Base-by-base conservation (phyloP, 2,329 filamentous ascomycete species). In the Elsinoe australis region DNA sequence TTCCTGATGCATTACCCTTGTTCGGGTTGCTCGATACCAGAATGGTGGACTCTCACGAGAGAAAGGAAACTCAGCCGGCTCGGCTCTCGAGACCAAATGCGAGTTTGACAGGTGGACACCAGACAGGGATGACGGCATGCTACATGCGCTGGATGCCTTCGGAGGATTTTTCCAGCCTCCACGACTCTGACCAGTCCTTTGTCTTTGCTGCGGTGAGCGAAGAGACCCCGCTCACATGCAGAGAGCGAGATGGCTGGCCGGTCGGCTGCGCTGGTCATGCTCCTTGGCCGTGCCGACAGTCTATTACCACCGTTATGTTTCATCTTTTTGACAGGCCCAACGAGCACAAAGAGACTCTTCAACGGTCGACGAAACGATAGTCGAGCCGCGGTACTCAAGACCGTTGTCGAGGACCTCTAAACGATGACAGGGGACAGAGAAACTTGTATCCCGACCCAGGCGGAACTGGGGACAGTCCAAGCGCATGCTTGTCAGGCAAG, bases 381-480 rank as follows among this genome's bases (percentile, higher is more conserved):
- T n/a, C n/a, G n/a, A n/a, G 26, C 26, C 26, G 12, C 26, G 26
- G 12, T 6, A 6, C 26, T 6, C 26, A 29, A 12, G 26, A 12
- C 6, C 26, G 26, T 29, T 29, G 26, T 29, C 26, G 17, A 42
- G 18, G 28, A 32, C 24, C 33, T 36, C 31, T 36, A 36, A 36
- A 73, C 73, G 55, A 76, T 80, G 38, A 81, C 84, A 51, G 84
- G 83, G 15, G 29, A 22, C 26, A 21, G 14, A 41, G 36, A 22
- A 26, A 41, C 36, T 24, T n/a, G 36, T 26, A 35, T 24, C 36
- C 15, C 19, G 36, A 28, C 18, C 26, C 22, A 8, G 36, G 6
- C 26, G 36, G 14, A 8, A 41, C 26, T 22, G 21, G 22, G 19
- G 21, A 15, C 28, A 21, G 24, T 44, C 39, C 39, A 32, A 44